Percentiles rank a stretch among this genome's conserved stretches.
Evolutionary conservation across 208 protist species (phyloP).

Genomic region (Trypanosoma grayi): DNA sequence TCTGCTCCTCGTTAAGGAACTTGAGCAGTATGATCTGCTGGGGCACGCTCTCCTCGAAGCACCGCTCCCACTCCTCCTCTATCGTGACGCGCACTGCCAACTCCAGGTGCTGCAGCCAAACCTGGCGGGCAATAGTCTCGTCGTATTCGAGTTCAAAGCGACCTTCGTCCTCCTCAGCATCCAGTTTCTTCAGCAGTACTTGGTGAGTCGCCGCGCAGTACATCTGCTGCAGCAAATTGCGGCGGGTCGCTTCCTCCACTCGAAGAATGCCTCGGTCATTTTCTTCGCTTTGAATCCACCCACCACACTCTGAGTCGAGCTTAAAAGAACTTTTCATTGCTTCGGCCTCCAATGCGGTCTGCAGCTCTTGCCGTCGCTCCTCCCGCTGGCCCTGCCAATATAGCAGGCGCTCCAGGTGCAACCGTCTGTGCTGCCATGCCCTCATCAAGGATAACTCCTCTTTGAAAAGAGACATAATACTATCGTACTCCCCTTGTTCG

Average conservation of each 20-base stretch:
- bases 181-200: neutral
- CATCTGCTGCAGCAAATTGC: neutral
- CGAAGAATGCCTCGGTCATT: constrained; percentile 1
- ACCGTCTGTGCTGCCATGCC: constrained; percentile 59
- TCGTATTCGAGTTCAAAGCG: constrained; percentile 23
- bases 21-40: constrained; percentile 11
- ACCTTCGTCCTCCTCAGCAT: constrained; percentile 14
- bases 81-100: constrained; percentile 22
- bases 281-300: constrained; percentile 4
- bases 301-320: neutral
- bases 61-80: constrained; percentile 15
- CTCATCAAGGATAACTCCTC: constrained; percentile 44
- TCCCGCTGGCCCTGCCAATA: constrained; percentile 70
- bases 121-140: constrained; percentile 21
- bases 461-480: constrained; percentile 30
- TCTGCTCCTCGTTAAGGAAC: constrained; percentile 3
- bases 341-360: constrained; percentile 10
- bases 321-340: neutral
- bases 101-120: constrained; percentile 32
- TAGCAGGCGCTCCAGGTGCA: constrained; percentile 76
- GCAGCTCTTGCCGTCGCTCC: constrained; percentile 28
- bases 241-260: constrained; percentile 5
- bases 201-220: neutral
- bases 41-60: constrained; percentile 1
- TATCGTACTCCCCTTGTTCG: constrained; percentile 35